Percentiles rank a stretch among this genome's conserved stretches.
Conservation (phyloP, 495 filamentous ascomycete species). For the Podospora pseudocomata region DNA sequence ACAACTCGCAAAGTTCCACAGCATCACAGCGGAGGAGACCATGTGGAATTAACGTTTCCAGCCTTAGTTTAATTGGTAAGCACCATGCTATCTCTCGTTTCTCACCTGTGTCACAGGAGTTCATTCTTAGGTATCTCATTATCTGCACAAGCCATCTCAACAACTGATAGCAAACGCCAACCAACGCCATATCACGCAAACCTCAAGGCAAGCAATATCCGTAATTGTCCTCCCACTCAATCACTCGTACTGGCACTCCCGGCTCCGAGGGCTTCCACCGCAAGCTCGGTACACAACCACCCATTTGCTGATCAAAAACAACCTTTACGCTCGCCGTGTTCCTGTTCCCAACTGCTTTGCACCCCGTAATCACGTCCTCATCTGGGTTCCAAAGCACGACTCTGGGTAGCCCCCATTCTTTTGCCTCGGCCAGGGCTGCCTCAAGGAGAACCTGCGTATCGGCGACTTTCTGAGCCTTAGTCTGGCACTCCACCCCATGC, state of each 20-base stretch:
- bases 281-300: conserved; percentile 43
- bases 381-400: conserved; percentile 50
- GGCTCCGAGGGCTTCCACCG: conserved; percentile 43
- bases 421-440: conserved; percentile 41
- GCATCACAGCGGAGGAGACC: not conserved
- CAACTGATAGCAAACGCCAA: not conserved
- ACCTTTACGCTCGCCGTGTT: conserved; percentile 32
- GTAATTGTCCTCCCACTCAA: conserved; percentile 81
- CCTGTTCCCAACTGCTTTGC: conserved; percentile 40
- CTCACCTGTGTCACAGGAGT: not conserved
- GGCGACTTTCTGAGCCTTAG: conserved; percentile 43
- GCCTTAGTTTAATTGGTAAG: not conserved
- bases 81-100: not conserved
- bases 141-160: not conserved
- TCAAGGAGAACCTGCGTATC: conserved; percentile 53
- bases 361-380: conserved; percentile 22
- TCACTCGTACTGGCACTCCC: conserved; percentile 34
- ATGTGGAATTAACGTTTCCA: not conserved
- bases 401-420: conserved; percentile 34
- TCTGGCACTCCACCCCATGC: conserved; percentile 41
- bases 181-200: conserved; percentile 1
- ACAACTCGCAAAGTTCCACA: not conserved
- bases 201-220: conserved; percentile 83
- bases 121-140: not conserved
- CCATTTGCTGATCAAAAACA: conserved; percentile 41